Evolutionary conservation across 176 grass and related monocot species (phyloP), one percentile per base, ranked within the genome.

Genomic region (Aegilops umbellulata): DNA sequence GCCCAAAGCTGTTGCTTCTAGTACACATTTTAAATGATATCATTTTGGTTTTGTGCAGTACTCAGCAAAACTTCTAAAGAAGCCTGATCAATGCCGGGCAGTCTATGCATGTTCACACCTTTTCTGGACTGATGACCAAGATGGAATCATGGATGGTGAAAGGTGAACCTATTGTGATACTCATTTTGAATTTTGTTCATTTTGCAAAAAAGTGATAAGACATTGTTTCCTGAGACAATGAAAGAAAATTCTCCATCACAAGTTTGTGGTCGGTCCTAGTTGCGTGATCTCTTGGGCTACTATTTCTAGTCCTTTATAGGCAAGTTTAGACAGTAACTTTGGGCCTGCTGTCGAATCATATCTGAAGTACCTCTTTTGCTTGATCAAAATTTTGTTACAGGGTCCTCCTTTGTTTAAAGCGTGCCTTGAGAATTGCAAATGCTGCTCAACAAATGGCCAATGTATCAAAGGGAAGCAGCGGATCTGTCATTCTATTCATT

Each of bases 31-130:
- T 84, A 11, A 81, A 82, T 83, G 60, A 81, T 64, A 73, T 77
- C 24, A 5, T 30, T 55, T 30, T 41, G 83, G 57, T 38, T 85
- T 83, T 84, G 35, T 94, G 55, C 88, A 99, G 97, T 99, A 99
- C 89, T 96, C 97, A 5, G 94, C 97, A 69, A 99, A 99, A 83
- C 97, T 99, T 88, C 83, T 99, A 47, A 99, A 99, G 92, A 99
- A 99, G 55, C 94, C 90, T 64, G 94, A 99, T 87, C 97, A 99
- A 76, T 99, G 94, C 64, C 90, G 97, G 89, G 97, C 97, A 51
- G 97, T 99, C 69, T 99, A 99, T 93, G 97, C 94, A 69, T 99
- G 97, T 80, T 99, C 97, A 82, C 97, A 99, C 81, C 90, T 99
- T 76, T 99, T 99, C 80, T 99, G 94, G 97, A 91, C 93, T 60